Conservation (phyloP, 1,139 yeast genomes). For the Wickerhamomyces sp. region DNA sequence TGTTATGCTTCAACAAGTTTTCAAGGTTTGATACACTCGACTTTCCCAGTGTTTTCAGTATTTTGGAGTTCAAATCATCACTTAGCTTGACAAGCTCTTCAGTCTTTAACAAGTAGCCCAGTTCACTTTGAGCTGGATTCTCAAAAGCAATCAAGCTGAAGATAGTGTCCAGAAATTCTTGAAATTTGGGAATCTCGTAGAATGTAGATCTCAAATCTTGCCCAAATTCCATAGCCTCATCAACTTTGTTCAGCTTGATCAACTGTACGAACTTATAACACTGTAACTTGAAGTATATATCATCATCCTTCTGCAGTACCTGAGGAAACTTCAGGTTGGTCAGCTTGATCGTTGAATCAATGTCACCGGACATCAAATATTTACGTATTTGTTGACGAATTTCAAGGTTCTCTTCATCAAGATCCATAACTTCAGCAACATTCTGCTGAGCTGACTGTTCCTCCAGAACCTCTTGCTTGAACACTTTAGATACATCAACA, state of each 20-base stretch:
- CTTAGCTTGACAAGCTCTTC: constrained; percentile 34
- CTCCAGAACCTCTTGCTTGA: constrained; percentile 42
- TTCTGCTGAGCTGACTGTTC: constrained; percentile 24
- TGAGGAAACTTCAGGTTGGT: constrained; percentile 41
- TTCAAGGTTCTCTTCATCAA: constrained; percentile 37
- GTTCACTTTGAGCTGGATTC: constrained; percentile 35
- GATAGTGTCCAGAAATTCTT: constrained; percentile 34
- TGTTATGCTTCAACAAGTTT: constrained; percentile 31
- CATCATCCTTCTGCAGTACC: constrained; percentile 36
- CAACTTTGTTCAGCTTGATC: constrained; percentile 29
- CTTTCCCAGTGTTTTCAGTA: constrained; percentile 33
- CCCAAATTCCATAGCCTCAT: constrained; percentile 41
- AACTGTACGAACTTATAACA: constrained; percentile 46
- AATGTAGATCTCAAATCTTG: constrained; percentile 39
- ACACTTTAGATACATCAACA: constrained; percentile 60
- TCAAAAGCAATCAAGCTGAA: constrained; percentile 50
- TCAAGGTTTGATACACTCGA: constrained; percentile 34
- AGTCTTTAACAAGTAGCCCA: constrained; percentile 33
- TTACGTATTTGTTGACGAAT: constrained; percentile 49
- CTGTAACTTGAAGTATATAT: constrained; percentile 48
- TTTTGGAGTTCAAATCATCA: constrained; percentile 40
- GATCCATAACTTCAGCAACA: constrained; percentile 18
- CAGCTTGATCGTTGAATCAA: constrained; percentile 42
- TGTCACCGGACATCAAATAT: constrained; percentile 41
- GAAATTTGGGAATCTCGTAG: constrained; percentile 27